Evolutionary conservation across 106 monocot genomes (phyloP).

Genomic region (Acorus calamus): DNA sequence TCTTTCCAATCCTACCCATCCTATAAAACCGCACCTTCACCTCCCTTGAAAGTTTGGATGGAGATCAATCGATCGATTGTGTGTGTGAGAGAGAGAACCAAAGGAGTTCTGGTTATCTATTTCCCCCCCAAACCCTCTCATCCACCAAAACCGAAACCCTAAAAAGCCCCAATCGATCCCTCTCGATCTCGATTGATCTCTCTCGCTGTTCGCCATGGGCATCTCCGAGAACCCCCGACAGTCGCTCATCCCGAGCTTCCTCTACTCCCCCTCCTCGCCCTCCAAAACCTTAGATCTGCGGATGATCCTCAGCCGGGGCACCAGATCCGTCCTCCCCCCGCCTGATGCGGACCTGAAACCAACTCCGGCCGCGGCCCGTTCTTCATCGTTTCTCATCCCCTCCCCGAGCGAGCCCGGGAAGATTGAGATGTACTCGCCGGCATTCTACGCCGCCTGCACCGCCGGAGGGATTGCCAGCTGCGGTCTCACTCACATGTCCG

Average conservation of each 20-base stretch:
- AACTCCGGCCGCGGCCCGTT: neutral
- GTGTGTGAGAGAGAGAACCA: no score
- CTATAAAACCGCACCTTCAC: no score
- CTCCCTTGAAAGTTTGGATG: no score
- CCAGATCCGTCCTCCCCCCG: neutral
- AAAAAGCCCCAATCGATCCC: no score
- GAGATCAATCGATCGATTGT: no score
- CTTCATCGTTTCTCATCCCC: constrained; percentile 25
- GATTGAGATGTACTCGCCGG: constrained; percentile 59
- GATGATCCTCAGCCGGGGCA: constrained; percentile 2
- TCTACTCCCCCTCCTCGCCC: constrained; percentile 38
- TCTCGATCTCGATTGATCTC: no score
- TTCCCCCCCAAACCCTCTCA: no score
- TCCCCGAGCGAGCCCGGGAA: constrained; percentile 38
- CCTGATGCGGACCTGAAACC: constrained; percentile 3
- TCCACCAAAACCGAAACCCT: no score
- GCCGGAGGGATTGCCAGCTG: constrained; percentile 65
- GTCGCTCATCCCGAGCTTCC: constrained; percentile 51
- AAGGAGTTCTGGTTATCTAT: no score
- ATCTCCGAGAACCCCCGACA: constrained; percentile 19
- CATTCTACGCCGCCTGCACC: constrained; percentile 65
- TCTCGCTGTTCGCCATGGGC: constrained; percentile 15
- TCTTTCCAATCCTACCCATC: no score
- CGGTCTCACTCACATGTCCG: constrained; percentile 60
- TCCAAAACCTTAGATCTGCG: constrained; percentile 5